Conservation (phyloP, 73 alveolate species). For the Tetrahymena thermophila region DNA sequence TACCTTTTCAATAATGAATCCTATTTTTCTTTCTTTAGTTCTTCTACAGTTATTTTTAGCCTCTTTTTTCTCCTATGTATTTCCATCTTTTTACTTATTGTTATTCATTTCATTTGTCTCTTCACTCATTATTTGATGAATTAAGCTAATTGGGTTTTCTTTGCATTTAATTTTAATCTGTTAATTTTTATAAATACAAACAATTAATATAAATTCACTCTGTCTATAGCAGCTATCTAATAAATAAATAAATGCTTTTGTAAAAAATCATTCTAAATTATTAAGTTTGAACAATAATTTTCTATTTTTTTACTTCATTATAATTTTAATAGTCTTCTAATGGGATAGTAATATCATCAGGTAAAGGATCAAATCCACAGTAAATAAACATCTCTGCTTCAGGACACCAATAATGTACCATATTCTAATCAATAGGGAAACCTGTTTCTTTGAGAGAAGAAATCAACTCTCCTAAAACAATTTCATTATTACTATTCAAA, state of each 20-base stretch:
- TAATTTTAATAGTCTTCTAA: background rate
- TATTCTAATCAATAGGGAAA: slow-evolving; percentile 13
- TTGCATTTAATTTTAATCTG: slow-evolving; percentile 16
- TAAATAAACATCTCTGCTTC: slow-evolving; percentile 36
- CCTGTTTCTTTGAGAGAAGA: slow-evolving; percentile 13
- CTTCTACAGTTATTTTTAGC: slow-evolving; percentile 47
- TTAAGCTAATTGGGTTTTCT: slow-evolving; percentile 4
- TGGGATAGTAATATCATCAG: background rate
- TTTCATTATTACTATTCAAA: background rate
- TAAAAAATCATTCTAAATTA: too few species aligned
- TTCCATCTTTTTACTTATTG: slow-evolving; percentile 9
- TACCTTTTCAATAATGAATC: slow-evolving; percentile 93
- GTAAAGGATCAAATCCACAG: slow-evolving; percentile 43
- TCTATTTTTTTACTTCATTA: background rate
- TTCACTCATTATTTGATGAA: slow-evolving; percentile 24
- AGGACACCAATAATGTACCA: slow-evolving; percentile 10
- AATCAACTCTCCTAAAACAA: background rate
- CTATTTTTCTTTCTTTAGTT: slow-evolving; percentile 96
- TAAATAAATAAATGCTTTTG: too few species aligned
- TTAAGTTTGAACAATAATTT: background rate
- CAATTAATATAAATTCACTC: background rate
- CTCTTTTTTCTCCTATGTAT: background rate
- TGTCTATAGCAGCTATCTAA: background rate
- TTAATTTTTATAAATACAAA: background rate
- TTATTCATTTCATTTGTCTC: slow-evolving; percentile 30